These are phyloP conservation scores for Neopestalotiopsis sp. DNA, from an alignment of 2,329 filamentous ascomycete species.

Conservation along the genomic window DNA sequence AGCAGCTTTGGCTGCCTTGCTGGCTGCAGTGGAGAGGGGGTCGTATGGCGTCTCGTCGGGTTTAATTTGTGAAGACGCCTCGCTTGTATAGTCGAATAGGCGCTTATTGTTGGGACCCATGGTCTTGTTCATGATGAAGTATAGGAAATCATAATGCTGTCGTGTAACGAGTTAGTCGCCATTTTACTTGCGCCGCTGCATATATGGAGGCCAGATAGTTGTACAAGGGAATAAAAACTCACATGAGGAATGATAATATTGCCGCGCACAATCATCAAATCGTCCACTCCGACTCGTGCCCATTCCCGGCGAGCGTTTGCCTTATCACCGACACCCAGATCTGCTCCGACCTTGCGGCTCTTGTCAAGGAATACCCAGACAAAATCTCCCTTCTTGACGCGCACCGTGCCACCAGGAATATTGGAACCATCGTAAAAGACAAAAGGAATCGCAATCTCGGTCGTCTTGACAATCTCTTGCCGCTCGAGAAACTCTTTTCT, in stretches of 20 bases:
- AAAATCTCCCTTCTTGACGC: constrained; percentile 90
- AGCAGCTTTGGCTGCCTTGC: constrained; percentile 39
- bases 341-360: constrained; percentile 87
- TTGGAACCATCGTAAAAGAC: constrained; percentile 97
- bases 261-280: constrained; percentile 89
- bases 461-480: constrained; percentile 86
- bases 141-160: constrained; percentile 96
- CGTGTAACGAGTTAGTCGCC: constrained; percentile 10
- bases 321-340: constrained; percentile 74
- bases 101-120: constrained; percentile 72
- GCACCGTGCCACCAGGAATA: constrained; percentile 81
- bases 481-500: constrained; percentile 81
- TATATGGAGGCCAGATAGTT: constrained; percentile 9
- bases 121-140: constrained; percentile 91
- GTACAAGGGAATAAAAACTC: constrained; percentile 44
- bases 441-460: constrained; percentile 90
- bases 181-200: constrained; percentile 11
- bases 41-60: constrained; percentile 30
- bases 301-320: constrained; percentile 77
- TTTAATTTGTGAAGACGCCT: constrained; percentile 42
- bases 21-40: constrained; percentile 42
- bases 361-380: constrained; percentile 93
- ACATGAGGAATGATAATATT: constrained; percentile 95
- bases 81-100: constrained; percentile 76
- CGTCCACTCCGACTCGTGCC: constrained; percentile 93